phyloP scores from a whole-genome alignment of 306 rosid species.

The Pyrus communis region DNA sequence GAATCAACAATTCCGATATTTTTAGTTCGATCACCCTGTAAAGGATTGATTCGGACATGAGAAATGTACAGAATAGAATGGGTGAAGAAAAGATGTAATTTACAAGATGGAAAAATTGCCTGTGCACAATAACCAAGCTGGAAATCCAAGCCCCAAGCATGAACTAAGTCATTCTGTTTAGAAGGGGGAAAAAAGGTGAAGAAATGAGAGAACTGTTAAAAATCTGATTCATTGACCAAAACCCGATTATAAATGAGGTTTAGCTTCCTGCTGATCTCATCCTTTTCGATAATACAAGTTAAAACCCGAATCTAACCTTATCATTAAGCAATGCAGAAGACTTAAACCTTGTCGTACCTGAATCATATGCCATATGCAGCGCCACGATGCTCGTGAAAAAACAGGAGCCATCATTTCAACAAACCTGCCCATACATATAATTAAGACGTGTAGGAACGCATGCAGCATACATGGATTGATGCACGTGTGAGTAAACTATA shows the following conservation, averaged over 20 bases:
- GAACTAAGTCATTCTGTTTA: conserved; percentile 39
- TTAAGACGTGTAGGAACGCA: neutral
- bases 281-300: too few species aligned
- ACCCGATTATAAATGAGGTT: neutral
- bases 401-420: conserved; percentile 58
- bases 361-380: conserved; percentile 42
- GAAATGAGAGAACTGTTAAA: neutral
- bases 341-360: conserved; percentile 17
- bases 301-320: too few species aligned
- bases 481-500: neutral
- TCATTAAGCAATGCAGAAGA: too few species aligned
- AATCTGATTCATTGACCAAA: neutral
- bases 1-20: conserved; percentile 44
- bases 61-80: neutral
- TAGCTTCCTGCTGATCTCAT: neutral
- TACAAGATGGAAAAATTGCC: conserved; percentile 10
- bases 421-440: conserved; percentile 18
- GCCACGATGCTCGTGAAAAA: conserved; percentile 40
- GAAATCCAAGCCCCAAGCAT: conserved; percentile 50
- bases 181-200: neutral
- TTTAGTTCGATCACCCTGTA: conserved; percentile 43
- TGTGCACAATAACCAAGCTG: conserved; percentile 41
- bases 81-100: neutral
- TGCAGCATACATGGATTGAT: neutral
- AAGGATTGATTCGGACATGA: conserved; percentile 1